Base-by-base conservation (phyloP, 2,329 filamentous ascomycete species). In the Aspergillus alliaceus region DNA sequence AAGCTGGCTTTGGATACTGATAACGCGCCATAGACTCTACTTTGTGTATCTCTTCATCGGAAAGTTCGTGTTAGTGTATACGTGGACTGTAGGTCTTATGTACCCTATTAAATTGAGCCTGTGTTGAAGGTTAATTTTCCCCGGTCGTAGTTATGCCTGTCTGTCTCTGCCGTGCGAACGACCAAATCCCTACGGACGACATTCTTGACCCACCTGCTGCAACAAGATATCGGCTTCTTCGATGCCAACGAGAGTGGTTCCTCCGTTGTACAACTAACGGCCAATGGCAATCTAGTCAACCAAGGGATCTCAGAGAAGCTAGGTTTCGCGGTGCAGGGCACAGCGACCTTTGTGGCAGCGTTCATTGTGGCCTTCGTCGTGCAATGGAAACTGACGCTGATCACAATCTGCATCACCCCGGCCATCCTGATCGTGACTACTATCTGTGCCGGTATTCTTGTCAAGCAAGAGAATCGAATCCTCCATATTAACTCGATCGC, bases 401-500 rank as follows among this genome's bases (percentile, higher is more conserved):
- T 82, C 35, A 77, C 73, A 3, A 72, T 80, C 40, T 73, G 72
- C 51, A 77, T 81, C 37, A 72, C 82, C 0, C 80, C 80, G 0
- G 76, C 75, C 0, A 79, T 81, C 6, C 59, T 71, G 12, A 57
- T 66, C 39, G 48, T 69, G 24, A 64, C 64, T 20, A 62, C 54
- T 5, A 51, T 64, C n/a, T 68, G 65, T 29, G 59, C 70, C 8
- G 51, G 49, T 6, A 24, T 66, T 3, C 57, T 68, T 14, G 60
- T 66, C n/a, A 60, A 56, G 37, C 44, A 71, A 1, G 69, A 71
- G 49, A 56, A 58, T 8, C 65, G 65, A 44, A 59, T 71, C 8
- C 59, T 69, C 27, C 58, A 67, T 1, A 72, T 80, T n/a, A 78
- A 81, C 52, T 77, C 77, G 7, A 70, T 74, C 56, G 80, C 77